Evolutionary conservation across 148 eudicot genomes (phyloP).

Genomic region (Rhododendron molle): DNA sequence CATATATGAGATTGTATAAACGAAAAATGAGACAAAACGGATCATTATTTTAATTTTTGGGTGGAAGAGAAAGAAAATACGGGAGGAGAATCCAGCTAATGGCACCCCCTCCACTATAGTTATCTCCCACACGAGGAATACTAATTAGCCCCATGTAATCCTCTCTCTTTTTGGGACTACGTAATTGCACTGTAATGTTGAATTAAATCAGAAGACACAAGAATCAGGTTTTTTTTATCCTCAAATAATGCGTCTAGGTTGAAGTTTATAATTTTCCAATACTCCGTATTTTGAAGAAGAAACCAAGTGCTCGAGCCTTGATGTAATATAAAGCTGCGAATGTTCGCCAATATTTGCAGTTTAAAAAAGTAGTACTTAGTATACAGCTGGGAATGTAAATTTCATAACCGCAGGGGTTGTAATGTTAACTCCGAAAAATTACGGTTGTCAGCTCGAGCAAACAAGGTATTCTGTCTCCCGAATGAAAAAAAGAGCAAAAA

Average conservation of each 20-base stretch:
- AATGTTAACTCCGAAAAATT: neutral
- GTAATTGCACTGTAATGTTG: neutral
- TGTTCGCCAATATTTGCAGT: too few species aligned
- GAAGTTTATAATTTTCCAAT: neutral
- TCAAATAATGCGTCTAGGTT: neutral
- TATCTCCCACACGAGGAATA: neutral
- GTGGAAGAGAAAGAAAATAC: neutral
- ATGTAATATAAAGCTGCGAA: neutral
- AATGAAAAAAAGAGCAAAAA: too few species aligned
- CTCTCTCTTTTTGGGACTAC: neutral
- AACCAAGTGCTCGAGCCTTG: neutral
- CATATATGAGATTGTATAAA: neutral
- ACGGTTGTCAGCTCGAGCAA: neutral
- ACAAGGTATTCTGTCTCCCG: too few species aligned
- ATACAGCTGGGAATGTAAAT: neutral
- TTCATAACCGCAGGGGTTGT: neutral
- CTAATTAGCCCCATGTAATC: neutral
- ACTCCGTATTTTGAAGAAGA: neutral
- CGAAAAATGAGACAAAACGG: neutral
- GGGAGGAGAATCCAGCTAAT: neutral
- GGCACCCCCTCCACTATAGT: neutral
- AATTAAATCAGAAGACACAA: neutral
- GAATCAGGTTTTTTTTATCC: fast-evolving
- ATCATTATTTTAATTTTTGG: neutral
- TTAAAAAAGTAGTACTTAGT: too few species aligned